Evolutionary conservation across 2,329 filamentous ascomycete species (phyloP), one percentile per base, ranked within the genome.

Genomic region (Phaeomoniella chlamydospora): DNA sequence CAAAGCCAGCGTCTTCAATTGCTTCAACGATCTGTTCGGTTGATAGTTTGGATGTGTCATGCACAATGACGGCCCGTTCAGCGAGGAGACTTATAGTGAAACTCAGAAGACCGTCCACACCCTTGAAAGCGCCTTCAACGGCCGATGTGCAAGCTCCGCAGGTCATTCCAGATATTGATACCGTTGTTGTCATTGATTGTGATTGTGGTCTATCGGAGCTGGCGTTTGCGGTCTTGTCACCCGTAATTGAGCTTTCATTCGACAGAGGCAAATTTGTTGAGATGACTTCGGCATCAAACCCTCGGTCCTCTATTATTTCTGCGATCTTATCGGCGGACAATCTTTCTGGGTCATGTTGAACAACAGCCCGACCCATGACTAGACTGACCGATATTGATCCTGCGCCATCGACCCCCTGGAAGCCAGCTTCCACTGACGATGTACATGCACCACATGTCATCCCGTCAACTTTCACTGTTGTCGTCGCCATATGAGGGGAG

Each of bases 61-160:
- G 88, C 2, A 86, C 71, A 44, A 94, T 75, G 29, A 94, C 80
- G 3, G 87, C 88, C 41, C 88, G 77, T 56, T 96, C 90, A 3
- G 90, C 92, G 18, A 96, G 69, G 45, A 98, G 64, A 58, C 85
- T 94, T 55, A 98, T 92, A 52, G 94, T 94, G 65, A 96, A 94
- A 45, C 86, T 83, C 38, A 85, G 53, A 12, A 96, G 58, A 15
- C 90, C 90, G 6, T 81, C 74, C 2, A 88, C 59, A 43, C 71
- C 73, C 45, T 75, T 73, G 58, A 98, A 90, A 3, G 81, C 85
- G 35, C 74, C 70, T 50, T 94, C 83, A 2, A 96, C 77, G 4
- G 88, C 86, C 1, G 88, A 88, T 1, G 90, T 96, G 58, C 90
- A 98, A 30, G 90, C 85, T 15, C 88, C 88, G 53, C 90, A 96